phyloP scores from a whole-genome alignment of 2,329 filamentous ascomycete genomes.

The Colletotrichum navitas region DNA sequence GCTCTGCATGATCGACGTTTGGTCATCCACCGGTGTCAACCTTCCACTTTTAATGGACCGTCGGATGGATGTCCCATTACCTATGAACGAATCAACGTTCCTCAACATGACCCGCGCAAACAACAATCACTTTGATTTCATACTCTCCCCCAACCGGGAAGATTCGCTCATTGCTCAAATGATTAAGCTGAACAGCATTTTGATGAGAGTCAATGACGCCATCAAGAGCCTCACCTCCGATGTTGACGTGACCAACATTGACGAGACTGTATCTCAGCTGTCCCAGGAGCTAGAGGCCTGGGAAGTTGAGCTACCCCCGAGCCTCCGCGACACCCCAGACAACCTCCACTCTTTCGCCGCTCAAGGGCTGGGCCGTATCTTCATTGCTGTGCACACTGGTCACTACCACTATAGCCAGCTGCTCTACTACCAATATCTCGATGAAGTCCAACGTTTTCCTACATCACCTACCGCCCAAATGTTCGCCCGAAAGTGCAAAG shows the following conservation, averaged over 20 bases:
- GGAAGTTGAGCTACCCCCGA: conserved; percentile 51
- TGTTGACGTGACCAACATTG: conserved; percentile 46
- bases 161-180: conserved; percentile 45
- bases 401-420: conserved; percentile 61
- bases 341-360: conserved; percentile 55
- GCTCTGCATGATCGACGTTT: conserved; percentile 45
- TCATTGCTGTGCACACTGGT: conserved; percentile 59
- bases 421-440: conserved; percentile 62
- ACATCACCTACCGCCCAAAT: conserved; percentile 31
- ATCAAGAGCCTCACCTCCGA: conserved; percentile 43
- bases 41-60: conserved; percentile 44
- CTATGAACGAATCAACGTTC: conserved; percentile 54
- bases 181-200: conserved; percentile 49
- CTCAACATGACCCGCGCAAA: conserved; percentile 45
- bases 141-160: conserved; percentile 42
- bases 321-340: conserved; percentile 53
- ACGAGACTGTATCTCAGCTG: conserved; percentile 49
- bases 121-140: conserved; percentile 43
- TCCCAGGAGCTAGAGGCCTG: conserved; percentile 52
- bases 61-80: conserved; percentile 48
- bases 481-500: conserved; percentile 56
- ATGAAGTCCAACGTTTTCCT: conserved; percentile 47
- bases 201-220: conserved; percentile 56
- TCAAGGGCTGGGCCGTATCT: conserved; percentile 57
- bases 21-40: conserved; percentile 45